phyloP scores from a whole-genome alignment of 2,329 filamentous ascomycete genomes.

The Colletotrichum simmondsii region DNA sequence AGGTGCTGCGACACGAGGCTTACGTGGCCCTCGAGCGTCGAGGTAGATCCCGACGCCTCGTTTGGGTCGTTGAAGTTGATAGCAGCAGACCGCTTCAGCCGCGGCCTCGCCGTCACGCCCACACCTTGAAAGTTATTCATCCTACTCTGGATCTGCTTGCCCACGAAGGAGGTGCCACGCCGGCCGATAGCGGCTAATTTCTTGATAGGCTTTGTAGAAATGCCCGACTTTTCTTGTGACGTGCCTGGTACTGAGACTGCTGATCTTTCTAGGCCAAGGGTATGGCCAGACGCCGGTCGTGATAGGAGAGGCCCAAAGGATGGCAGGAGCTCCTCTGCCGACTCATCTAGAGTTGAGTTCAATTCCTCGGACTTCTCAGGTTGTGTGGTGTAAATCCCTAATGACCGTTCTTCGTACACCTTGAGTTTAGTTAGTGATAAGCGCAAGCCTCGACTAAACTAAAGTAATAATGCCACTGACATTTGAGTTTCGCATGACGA shows the following conservation, averaged over 20 bases:
- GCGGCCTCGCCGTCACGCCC: conserved; percentile 45
- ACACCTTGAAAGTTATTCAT: conserved; percentile 57
- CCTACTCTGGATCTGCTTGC: conserved; percentile 62
- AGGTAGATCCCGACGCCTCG: conserved; percentile 17
- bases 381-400: conserved; percentile 67
- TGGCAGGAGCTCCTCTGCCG: conserved; percentile 41
- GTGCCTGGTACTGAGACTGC: conserved; percentile 35
- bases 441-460: background rate
- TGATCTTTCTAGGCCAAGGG: conserved; percentile 8
- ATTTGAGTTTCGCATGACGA: conserved; percentile 72
- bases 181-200: conserved; percentile 35
- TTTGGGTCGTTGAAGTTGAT: conserved; percentile 17
- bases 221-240: conserved; percentile 48
- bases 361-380: conserved; percentile 36
- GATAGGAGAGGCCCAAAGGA: conserved; percentile 30
- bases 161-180: conserved; percentile 57
- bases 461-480: background rate
- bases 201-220: conserved; percentile 55
- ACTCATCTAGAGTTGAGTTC: conserved; percentile 25
- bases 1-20: conserved; percentile 67
- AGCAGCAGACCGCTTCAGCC: conserved; percentile 26
- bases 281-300: background rate
- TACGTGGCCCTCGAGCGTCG: conserved; percentile 48
- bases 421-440: conserved; percentile 49
- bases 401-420: conserved; percentile 75